Conservation (phyloP, 768 basidiomycete genomes). For the Austroboletus festivus region DNA sequence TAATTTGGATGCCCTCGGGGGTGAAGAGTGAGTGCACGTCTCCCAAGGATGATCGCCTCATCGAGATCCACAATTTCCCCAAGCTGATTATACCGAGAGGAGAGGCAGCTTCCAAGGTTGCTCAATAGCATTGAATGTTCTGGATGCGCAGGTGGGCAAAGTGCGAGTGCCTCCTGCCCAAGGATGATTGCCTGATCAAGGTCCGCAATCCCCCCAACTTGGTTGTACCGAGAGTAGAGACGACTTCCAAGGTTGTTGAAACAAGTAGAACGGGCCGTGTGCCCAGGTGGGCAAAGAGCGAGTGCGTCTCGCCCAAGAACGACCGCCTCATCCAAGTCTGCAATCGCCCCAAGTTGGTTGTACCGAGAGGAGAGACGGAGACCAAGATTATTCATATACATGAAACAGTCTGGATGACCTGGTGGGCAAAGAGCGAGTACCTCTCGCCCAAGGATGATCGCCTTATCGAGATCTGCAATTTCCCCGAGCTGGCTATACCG, state of each 20-base stretch:
- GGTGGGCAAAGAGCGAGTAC: not conserved
- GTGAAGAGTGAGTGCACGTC: not conserved
- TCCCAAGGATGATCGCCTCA: not conserved
- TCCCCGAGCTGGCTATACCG: not conserved
- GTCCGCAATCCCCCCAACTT: not conserved
- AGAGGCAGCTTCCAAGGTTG: not conserved
- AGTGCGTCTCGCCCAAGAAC: too few relatives aligned
- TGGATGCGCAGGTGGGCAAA: not conserved
- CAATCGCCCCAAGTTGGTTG: too few relatives aligned
- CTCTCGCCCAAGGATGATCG: not conserved
- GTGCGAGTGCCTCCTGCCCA: not conserved
- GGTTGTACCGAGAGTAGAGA: not conserved
- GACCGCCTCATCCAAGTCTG: too few relatives aligned
- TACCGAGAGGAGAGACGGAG: too few relatives aligned
- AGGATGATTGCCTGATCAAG: not conserved
- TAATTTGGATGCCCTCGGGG: not conserved
- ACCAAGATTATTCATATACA: not conserved
- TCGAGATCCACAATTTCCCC: not conserved
- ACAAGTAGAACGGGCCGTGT: too few relatives aligned
- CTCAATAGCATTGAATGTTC: not conserved
- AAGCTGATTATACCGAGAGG: not conserved
- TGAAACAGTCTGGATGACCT: not conserved
- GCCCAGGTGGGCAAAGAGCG: too few relatives aligned
- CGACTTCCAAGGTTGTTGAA: too few relatives aligned
- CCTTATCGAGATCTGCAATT: not conserved